Percentiles rank a stretch among this genome's conserved stretches.
phyloP scores from a whole-genome alignment of 257 asterid species.

The Solanum raphanifolium region DNA sequence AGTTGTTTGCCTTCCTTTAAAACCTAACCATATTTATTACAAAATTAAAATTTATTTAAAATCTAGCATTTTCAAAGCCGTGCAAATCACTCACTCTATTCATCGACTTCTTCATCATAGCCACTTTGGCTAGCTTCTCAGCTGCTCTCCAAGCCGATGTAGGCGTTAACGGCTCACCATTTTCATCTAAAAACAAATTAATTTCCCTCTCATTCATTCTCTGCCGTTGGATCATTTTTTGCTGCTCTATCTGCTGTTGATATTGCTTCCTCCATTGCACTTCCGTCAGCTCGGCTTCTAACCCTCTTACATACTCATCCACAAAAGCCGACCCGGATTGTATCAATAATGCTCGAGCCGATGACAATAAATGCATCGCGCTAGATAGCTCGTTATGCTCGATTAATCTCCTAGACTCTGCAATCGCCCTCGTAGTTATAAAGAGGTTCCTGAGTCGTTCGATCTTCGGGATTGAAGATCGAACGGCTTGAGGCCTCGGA shows the following conservation, averaged over 20 bases:
- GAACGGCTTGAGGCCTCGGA: slow-evolving; percentile 50
- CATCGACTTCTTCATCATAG: slow-evolving; percentile 32
- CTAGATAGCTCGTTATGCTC: slow-evolving; percentile 55
- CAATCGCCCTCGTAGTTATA: slow-evolving; percentile 57
- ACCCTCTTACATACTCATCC: slow-evolving; percentile 27
- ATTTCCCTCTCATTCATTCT: slow-evolving; percentile 23
- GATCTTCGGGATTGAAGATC: slow-evolving; percentile 32
- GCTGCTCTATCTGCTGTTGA: slow-evolving; percentile 11
- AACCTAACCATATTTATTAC: neutral
- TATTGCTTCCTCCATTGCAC: slow-evolving; percentile 48
- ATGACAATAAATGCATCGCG: slow-evolving; percentile 61
- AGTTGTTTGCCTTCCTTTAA: neutral
- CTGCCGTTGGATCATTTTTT: slow-evolving; percentile 22
- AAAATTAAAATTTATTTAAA: slow-evolving; percentile 21
- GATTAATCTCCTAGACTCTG: slow-evolving; percentile 57
- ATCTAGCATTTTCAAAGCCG: slow-evolving; percentile 90
- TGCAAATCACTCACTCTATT: slow-evolving; percentile 57
- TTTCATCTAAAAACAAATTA: slow-evolving; percentile 35
- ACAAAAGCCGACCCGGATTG: slow-evolving; percentile 42
- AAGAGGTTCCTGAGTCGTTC: slow-evolving; percentile 61
- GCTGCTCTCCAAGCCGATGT: slow-evolving; percentile 70
- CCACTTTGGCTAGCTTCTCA: slow-evolving; percentile 53
- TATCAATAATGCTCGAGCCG: slow-evolving; percentile 53
- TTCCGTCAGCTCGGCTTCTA: slow-evolving; percentile 67
- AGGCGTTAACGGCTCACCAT: slow-evolving; percentile 71